Evolutionary conservation across 2,329 filamentous ascomycete species (phyloP).

Genomic region (Eurotiales sp.): DNA sequence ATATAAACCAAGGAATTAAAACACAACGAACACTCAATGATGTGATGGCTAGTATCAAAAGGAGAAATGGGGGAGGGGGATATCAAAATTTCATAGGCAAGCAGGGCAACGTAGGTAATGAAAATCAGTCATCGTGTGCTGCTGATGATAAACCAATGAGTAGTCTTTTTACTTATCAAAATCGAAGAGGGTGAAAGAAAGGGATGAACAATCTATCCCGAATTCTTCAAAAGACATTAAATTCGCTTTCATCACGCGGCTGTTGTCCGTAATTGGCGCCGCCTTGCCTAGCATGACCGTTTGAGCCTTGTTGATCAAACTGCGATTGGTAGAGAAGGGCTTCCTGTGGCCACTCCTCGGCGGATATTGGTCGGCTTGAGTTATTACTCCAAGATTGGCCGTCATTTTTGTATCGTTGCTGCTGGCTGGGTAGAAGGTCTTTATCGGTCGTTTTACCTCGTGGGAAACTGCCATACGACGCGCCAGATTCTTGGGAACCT

Average conservation of each 20-base stretch:
- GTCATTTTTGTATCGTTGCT: conserved; percentile 21
- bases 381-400: conserved; percentile 12
- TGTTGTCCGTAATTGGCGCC: neutral
- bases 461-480: conserved; percentile 5
- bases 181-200: too few species aligned
- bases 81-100: neutral
- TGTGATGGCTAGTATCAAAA: too few species aligned
- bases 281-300: conserved; percentile 4
- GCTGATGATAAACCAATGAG: too few species aligned
- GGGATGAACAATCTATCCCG: too few species aligned
- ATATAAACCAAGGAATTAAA: neutral
- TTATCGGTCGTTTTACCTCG: neutral
- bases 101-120: neutral
- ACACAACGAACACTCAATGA: neutral
- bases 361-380: conserved; percentile 13
- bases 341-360: conserved; percentile 38
- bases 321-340: conserved; percentile 36
- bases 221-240: neutral
- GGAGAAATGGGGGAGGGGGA: neutral
- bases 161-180: too few species aligned
- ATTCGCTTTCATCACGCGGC: neutral
- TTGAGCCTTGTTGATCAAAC: conserved; percentile 1
- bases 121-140: too few species aligned
- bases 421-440: conserved; percentile 29
- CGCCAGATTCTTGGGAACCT: conserved; percentile 21